Base-by-base conservation (phyloP, 345 rosid species). In the Euphorbia peplus region DNA sequence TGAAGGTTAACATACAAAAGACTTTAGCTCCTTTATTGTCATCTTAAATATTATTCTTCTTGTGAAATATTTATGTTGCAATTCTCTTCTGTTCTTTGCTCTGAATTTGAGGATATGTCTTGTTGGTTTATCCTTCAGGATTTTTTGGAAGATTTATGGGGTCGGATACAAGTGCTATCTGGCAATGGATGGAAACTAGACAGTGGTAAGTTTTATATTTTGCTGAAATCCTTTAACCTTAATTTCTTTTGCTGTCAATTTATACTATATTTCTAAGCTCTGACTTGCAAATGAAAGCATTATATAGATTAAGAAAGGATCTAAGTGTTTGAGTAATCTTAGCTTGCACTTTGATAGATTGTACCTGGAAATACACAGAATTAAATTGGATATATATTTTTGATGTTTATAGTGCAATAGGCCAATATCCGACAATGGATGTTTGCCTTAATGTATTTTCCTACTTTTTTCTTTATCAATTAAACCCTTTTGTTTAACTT, bases 81-180 rank as follows among this genome's bases (percentile, higher is more conserved):
- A 57, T 8, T 7, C 11, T 59, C 24, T 59, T 48, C 5, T 26
- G 15, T 54, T 53, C 54, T 19, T 50, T 5, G 19, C 10, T 48
- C 60, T 66, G 41, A 24, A 29, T 56, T 28, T 57, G 53, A 51
- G 68, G 54, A n/a, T 63, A 58, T 9, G 46, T 63, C 37, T 39
- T 30, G n/a, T 46, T 77, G 70, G 50, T 64, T 55, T 75, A 66
- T 63, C 62, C 22, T 71, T 71, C 83, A 95, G 99, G 98, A 92
- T 80, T 90, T 92, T 70, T 80, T 95, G 89, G 99, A 95, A 85
- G 99, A 90, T 81, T 74, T 92, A 41, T 92, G 88, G 92, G 85
- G 60, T 71, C 84, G 95, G 67, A 82, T 86, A 80, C 96, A 92
- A 74, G 78, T 69, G 60, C 81, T 87, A 52, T 91, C 88, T 70